Base-by-base conservation (phyloP, 345 rosid species). In the Garcia nutans region DNA sequence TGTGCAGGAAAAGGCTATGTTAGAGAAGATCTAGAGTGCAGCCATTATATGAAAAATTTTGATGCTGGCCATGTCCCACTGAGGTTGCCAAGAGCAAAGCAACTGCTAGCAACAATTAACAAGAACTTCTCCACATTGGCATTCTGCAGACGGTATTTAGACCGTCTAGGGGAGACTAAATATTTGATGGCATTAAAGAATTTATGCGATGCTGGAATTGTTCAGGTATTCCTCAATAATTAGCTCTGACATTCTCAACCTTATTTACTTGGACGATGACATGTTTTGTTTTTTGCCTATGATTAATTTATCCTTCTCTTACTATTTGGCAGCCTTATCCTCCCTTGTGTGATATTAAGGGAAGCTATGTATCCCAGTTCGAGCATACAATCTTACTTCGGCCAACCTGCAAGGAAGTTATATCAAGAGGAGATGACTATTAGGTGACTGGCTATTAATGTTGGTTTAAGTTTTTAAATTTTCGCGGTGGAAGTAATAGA, bases 391-490 rank as follows among this genome's bases (percentile, higher is more conserved):
- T 96, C 67, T 81, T 93, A 65, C 91, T 96, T 19, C 91, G 99
- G 75, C 98, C 99, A 0, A 91, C 93, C 63, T 96, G 99, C 96
- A 93, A 93, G 85, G 98, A 96, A 84, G 98, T 93, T 61, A 82
- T 92, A 78, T 93, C 98, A 47, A 88, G 87, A 76, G 98, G 98
- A 24, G 95, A 93, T 68, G 99, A 92, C 68, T 96, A 90, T 68
- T 96, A 75, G 72, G 4, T 12, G 41, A 47, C 20, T 0, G 5
- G 11, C 11, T 1, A 55, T n/a, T 28, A 37, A 37, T 12, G 8
- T 57, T 17, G 22, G 24, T 31, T 8, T 15, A 47, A 28, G 10
- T 28, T 28, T 28, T 28, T 28, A 28, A 28, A 28, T 28, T 28
- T 28, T 28, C 31, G 31, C 31, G 1, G 31, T 44, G 33, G 8